Evolutionary conservation across 176 grass and related monocot species (phyloP).

Genomic region (Tillandsia fasciculata): DNA sequence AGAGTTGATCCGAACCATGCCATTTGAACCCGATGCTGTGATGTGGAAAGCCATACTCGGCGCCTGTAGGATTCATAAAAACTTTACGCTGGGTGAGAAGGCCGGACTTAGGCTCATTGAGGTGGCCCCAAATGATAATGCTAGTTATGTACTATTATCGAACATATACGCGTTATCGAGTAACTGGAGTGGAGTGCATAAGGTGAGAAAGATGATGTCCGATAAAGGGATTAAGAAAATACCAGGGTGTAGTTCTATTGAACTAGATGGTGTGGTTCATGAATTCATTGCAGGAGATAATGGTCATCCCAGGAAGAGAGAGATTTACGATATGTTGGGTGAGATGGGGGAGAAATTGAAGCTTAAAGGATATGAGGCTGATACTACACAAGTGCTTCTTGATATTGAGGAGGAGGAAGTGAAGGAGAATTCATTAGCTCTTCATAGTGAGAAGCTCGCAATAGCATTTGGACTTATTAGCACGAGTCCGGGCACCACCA

Average conservation of each 20-base stretch:
- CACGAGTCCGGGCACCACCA: slow-evolving; percentile 27
- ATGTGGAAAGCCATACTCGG: slow-evolving; percentile 49
- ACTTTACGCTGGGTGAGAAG: slow-evolving; percentile 42
- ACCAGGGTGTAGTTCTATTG: slow-evolving; percentile 51
- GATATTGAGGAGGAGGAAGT: slow-evolving; percentile 53
- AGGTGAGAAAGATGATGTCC: slow-evolving; percentile 49
- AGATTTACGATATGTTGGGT: slow-evolving; percentile 44
- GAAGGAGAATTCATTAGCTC: slow-evolving; percentile 50
- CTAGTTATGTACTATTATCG: slow-evolving; percentile 48
- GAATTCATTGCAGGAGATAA: slow-evolving; percentile 59
- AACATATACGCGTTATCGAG: slow-evolving; percentile 60
- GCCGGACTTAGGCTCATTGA: slow-evolving; percentile 45
- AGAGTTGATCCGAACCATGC: slow-evolving; percentile 41
- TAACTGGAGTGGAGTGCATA: slow-evolving; percentile 49
- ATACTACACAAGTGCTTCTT: slow-evolving; percentile 54
- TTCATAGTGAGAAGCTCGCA: slow-evolving; percentile 67
- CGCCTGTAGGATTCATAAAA: slow-evolving; percentile 59
- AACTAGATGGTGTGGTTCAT: slow-evolving; percentile 52
- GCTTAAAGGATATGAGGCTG: slow-evolving; percentile 33
- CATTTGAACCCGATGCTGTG: slow-evolving; percentile 43
- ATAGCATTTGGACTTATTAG: slow-evolving; percentile 60
- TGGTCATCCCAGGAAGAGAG: slow-evolving; percentile 38
- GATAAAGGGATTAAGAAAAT: slow-evolving; percentile 43
- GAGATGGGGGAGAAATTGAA: slow-evolving; percentile 46
- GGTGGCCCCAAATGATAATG: slow-evolving; percentile 44